Evolutionary conservation across 805 yeast genomes (phyloP), one percentile per base, ranked within the genome.

Genomic region (Suhomyces xylopsoci): DNA sequence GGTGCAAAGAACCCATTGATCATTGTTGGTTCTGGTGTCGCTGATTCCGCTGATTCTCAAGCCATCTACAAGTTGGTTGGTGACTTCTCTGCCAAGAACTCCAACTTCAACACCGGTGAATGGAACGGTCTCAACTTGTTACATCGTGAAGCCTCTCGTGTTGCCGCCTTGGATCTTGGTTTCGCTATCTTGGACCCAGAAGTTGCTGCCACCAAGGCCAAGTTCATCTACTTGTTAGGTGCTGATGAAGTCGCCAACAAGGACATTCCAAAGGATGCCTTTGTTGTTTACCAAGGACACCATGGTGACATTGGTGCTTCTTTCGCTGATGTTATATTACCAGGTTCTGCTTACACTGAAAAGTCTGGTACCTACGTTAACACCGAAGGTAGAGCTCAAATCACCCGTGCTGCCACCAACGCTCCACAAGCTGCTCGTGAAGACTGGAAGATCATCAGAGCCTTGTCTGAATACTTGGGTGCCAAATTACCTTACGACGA

Each of bases 271-370:
- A 77, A 78, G 68, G 94, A 89, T 67, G 90, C 96, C 3, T 90
- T 89, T 68, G 96, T 90, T 28, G 84, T 89, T 50, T 89, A 89
- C 74, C 90, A 89, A 74, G 96, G 96, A 51, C 96, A 90, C 71
- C 96, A 89, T 71, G 96, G 96, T 73, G 96, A 89, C 62, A 70
- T 81, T 20, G 96, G 96, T 60, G 96, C 96, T 26, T 84, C 93
- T 7, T 81, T 83, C 61, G 96, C 96, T 45, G 96, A 89, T 69
- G 96, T 89, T 45, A 81, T 89, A 54, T 80, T 89, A 59, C 96
- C 96, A 45, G 92, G 92, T 47, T 80, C 92, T 34, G 96, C 96
- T 40, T 90, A 86, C 80, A 90, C 96, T 40, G 96, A 89, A 70
- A 90, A 89, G 72, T 75, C 84, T 25, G 91, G 88, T 52, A 90